Percentiles rank a stretch among this genome's conserved stretches.
Conservation (phyloP, 1,284 basidiomycete species). For the Sphagnurus paluster region DNA sequence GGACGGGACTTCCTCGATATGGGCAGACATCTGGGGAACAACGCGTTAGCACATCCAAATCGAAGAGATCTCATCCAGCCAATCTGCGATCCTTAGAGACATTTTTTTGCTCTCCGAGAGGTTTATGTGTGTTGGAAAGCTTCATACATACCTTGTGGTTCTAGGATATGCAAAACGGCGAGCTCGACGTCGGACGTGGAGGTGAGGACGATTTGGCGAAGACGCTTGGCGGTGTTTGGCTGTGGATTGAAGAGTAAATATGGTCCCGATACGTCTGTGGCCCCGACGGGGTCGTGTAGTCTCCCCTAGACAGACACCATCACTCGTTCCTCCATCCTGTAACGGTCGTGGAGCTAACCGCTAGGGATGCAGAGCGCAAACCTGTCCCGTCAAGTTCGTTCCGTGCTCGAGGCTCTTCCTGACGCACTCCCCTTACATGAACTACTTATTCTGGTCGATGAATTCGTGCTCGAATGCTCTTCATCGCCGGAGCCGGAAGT, state of each 20-base stretch:
- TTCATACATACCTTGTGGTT: constrained; percentile 24
- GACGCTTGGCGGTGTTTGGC: constrained; percentile 29
- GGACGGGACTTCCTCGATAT: constrained; percentile 79
- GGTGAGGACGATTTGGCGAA: constrained; percentile 19
- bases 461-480: constrained; percentile 49
- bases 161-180: constrained; percentile 24
- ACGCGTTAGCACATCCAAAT: constrained; percentile 37
- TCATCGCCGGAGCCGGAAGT: constrained; percentile 44
- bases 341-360: neutral
- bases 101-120: neutral
- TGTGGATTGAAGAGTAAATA: constrained; percentile 22
- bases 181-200: constrained; percentile 34
- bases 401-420: constrained; percentile 45
- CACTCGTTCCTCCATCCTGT: neutral
- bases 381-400: constrained; percentile 53
- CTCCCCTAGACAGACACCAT: no score
- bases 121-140: constrained; percentile 6
- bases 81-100: neutral
- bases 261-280: neutral
- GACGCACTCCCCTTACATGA: constrained; percentile 42
- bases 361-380: constrained; percentile 24
- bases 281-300: no score
- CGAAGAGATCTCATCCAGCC: constrained; percentile 24
- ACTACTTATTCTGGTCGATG: constrained; percentile 49
- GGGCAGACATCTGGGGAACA: constrained; percentile 65